Evolutionary conservation across 2,329 filamentous ascomycete species (phyloP), one percentile per base, ranked within the genome.

Genomic region (Zymoseptoria brevis): DNA sequence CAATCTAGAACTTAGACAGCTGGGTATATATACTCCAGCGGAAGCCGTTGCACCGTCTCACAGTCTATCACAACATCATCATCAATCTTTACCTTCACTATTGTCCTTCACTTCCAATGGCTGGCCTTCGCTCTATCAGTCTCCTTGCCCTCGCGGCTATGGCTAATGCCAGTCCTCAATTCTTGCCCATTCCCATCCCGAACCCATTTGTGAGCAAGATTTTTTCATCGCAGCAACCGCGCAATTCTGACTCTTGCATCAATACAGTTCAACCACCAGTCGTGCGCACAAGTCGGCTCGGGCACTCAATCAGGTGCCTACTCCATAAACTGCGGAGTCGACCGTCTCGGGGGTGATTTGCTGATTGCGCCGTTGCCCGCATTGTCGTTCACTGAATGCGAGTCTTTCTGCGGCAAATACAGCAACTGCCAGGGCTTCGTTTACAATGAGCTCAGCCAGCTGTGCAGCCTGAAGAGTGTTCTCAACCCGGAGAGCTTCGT

Each of bases 311-410:
- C 26, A 26, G 35, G 52, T 35, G 55, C 50, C 30, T 61, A 59
- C 57, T 59, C 26, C 2, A 22, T 61, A 6, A 51, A 50, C 22
- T 61, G 60, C 51, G 53, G 57, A 22, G 56, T 54, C 53, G 60
- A 61, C 26, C 53, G 51, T 13, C 30, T 50, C 22, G 57, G 57
- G 8, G 56, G 51, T 21, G 60, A 61, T 41, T 35, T 60, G 19
- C 24, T 26, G 24, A 26, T 26, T 26, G 53, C 53, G n/a, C 8
- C 35, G 16, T 29, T 51, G 8, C 8, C 52, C 7, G 56, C 50
- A 21, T 19, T 50, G 4, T 55, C 59, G 22, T 60, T 57, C 48
- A 35, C 49, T n/a, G 56, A 52, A n/a, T 60, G 59, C 49, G 16
- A 16, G 11, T 13, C 35, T 41, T 41, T 41, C 35, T 41, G 35